Base-by-base conservation (phyloP, 2,329 filamentous ascomycete species). In the Stagonosporopsis chrysanthemi region DNA sequence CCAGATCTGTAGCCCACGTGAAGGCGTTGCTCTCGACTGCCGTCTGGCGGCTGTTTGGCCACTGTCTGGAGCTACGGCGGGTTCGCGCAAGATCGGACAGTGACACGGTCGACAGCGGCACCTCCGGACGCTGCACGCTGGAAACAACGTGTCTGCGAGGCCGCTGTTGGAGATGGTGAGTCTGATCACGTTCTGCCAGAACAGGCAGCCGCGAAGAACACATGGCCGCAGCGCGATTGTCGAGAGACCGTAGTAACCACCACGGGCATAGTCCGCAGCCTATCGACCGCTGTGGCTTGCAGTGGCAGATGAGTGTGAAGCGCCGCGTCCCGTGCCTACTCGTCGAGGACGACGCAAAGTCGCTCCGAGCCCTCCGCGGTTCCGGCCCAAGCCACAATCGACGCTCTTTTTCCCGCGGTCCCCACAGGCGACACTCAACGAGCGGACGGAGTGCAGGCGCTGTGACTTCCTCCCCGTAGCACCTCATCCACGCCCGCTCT, bases 341-440 rank as follows among this genome's bases (percentile, higher is more conserved):
- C 15, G 28, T 35, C 47, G 28, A 41, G 46, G 23, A 35, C 17
- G 35, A 36, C 15, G 35, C 36, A 22, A 3, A 6, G 36, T 24
- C 26, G 48, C 41, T 51, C 48, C 31, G 52, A 31, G 52, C 19
- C 29, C 38, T 24, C 29, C 44, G 52, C 44, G 45, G 45, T 40
- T 33, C 40, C 39, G 52, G n/a, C 50, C 36, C n/a, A 48, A 41
- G 41, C 46, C 47, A 56, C 35, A 56, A 56, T 15, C 22, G 41
- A 45, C 47, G 14, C 51, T 56, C 26, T 50, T 56, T 50, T 56
- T 56, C 36, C 53, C 46, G 53, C 47, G 38, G 52, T 12, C 46
- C 46, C 52, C 52, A 56, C 46, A 46, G 17, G n/a, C 17, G 19
- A 24, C 29, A n/a, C 52, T 28, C 46, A 50, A 45, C 47, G 42